These are phyloP conservation scores for Grosmannia serpens DNA, from an alignment of 2,329 filamentous ascomycete species.

Conservation along the genomic window DNA sequence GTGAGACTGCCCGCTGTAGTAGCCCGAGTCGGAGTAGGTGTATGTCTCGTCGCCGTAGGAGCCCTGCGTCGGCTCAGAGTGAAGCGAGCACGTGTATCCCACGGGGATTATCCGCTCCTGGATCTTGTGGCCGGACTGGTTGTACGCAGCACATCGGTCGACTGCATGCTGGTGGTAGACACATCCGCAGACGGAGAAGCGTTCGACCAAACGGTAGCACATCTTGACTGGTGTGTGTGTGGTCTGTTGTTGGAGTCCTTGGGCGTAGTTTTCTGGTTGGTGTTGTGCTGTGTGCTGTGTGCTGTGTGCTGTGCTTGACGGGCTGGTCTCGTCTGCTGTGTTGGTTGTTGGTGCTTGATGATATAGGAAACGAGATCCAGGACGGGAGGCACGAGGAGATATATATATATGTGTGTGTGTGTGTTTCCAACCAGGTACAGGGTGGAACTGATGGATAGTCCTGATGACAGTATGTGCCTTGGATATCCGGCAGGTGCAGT, in stretches of 20 bases:
- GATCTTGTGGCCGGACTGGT: slow-evolving; percentile 58
- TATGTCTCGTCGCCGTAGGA: slow-evolving; percentile 28
- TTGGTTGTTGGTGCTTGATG: background rate
- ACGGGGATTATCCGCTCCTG: slow-evolving; percentile 70
- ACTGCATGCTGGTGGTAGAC: slow-evolving; percentile 80
- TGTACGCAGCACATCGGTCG: slow-evolving; percentile 69
- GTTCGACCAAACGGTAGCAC: slow-evolving; percentile 80
- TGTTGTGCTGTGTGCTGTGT: background rate
- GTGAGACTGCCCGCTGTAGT: slow-evolving; percentile 37
- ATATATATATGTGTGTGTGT: slow-evolving; percentile 4
- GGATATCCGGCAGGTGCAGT: background rate
- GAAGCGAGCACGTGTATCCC: slow-evolving; percentile 62
- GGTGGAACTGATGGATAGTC: background rate
- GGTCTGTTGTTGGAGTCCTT: background rate
- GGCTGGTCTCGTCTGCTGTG: background rate
- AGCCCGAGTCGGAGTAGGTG: slow-evolving; percentile 43
- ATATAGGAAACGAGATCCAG: slow-evolving; percentile 1
- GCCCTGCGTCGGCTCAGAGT: slow-evolving; percentile 27
- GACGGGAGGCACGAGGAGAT: background rate
- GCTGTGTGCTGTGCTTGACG: background rate
- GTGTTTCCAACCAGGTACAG: background rate
- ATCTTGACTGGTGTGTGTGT: slow-evolving; percentile 33
- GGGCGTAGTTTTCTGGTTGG: background rate
- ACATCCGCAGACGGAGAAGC: slow-evolving; percentile 78
- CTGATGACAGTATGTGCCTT: background rate